Evolutionary conservation across 176 grass and related monocot species (phyloP).

Genomic region (Coix lacrymajobi): DNA sequence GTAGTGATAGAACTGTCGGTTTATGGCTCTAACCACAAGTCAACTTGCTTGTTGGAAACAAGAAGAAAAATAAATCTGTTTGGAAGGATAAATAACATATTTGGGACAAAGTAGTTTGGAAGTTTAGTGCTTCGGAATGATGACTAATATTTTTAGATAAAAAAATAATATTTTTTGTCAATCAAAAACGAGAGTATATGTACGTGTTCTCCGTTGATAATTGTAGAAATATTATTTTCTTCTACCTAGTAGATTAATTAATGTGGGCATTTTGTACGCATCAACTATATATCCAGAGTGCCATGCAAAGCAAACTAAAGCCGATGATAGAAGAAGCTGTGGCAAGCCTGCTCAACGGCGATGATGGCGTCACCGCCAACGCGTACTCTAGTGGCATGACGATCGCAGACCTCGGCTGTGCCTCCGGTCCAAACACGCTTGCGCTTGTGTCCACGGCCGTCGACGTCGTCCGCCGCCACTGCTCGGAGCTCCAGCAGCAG

Average conservation of each 20-base stretch:
- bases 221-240: neutral
- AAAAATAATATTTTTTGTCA: no score
- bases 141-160: neutral
- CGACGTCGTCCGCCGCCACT: neutral
- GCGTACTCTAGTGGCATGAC: neutral
- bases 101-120: no score
- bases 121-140: no score
- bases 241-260: neutral
- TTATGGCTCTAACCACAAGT: no score
- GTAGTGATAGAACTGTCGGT: no score
- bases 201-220: neutral
- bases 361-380: neutral
- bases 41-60: no score
- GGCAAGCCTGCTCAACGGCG: neutral
- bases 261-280: neutral
- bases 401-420: constrained; percentile 19
- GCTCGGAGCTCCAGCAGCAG: neutral
- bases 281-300: neutral
- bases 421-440: constrained; percentile 20
- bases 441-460: neutral
- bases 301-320: neutral
- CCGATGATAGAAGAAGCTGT: constrained; percentile 14
- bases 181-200: no score
- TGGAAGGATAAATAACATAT: no score
- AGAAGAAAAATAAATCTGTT: no score